Base-by-base conservation (phyloP, 2,329 filamentous ascomycete species). In the Leptographium lundbergii region DNA sequence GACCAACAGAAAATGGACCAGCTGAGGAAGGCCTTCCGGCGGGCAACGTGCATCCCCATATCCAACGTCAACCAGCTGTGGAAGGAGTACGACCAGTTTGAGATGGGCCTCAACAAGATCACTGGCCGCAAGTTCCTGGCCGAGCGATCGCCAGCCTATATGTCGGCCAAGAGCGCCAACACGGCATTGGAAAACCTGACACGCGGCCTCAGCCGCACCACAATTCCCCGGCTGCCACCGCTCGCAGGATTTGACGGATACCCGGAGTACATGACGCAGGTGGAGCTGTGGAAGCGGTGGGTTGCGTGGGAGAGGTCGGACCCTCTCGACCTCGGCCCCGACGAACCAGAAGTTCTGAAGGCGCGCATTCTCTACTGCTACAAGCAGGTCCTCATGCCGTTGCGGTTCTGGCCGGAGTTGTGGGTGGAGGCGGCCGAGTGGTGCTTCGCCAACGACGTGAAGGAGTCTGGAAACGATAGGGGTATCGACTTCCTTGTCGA, bases 1-100 rank as follows among this genome's bases (percentile, higher is more conserved):
- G 94, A 97, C 69, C 88, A 92, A 73, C 94, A 97, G 69, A 99
- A 99, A 77, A 95, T 96, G 87, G 94, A 99, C 67, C 79, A 88
- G 65, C 74, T 99, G 57, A 86, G 94, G 61, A 95, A 95, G 70
- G 88, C 89, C 0, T 99, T 96, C 70, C 91, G 96, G 67, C 87
- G 87, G 57, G 92, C 92, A 17, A 89, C 96, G 60, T 86, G 84
- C 64, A 83, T 96, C 47, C 95, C 95, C 5, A 95, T 90, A 63
- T 83, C 86, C 58, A 87, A 87, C 36, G 83, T 95, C 55, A 89
- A 92, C 67, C 81, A 81, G 57, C 75, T 99, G 17, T 99, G 94
- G 95, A 96, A 95, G 70, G 92, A 99, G 68, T 99, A 99, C 68
- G 91, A 97, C 70, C 86, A 89, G 65, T 99, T 99, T 68, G 94